These are phyloP conservation scores for Wickerhamomyces canadensis DNA, from an alignment of 805 yeast genomes.

Conservation along the genomic window DNA sequence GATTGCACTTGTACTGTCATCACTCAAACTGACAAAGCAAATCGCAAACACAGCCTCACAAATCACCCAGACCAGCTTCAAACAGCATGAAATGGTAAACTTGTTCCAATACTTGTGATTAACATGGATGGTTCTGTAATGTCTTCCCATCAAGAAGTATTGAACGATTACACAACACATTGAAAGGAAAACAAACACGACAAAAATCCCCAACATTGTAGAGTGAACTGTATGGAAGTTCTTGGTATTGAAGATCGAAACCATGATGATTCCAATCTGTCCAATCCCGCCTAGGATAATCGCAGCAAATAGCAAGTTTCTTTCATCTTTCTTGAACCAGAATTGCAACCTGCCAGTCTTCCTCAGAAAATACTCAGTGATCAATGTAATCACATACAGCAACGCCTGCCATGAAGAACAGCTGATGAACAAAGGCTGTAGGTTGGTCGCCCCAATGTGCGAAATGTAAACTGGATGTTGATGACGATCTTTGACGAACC, in stretches of 20 bases:
- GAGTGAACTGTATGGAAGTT: conserved; percentile 50
- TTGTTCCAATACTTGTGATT: conserved; percentile 32
- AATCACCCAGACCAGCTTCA: conserved; percentile 61
- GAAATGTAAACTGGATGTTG: conserved; percentile 67
- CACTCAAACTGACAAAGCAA: conserved; percentile 49
- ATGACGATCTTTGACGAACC: conserved; percentile 40
- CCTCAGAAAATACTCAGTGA: conserved; percentile 60
- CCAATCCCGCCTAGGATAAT: conserved; percentile 49
- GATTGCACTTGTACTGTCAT: conserved; percentile 26
- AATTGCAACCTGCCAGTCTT: conserved; percentile 43
- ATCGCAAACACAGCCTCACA: conserved; percentile 65
- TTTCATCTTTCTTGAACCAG: conserved; percentile 33
- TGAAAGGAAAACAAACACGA: conserved; percentile 56
- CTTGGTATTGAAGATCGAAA: conserved; percentile 66
- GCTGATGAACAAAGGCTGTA: conserved; percentile 78
- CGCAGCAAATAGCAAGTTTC: conserved; percentile 34
- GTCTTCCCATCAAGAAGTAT: conserved; percentile 40
- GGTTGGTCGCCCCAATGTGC: conserved; percentile 81
- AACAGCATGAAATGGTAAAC: conserved; percentile 41
- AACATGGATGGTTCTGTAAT: conserved; percentile 34
- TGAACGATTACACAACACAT: conserved; percentile 39
- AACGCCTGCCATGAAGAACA: conserved; percentile 76
- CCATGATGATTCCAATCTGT: conserved; percentile 68
- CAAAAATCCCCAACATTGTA: conserved; percentile 68
- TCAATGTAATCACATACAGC: conserved; percentile 58